Conservation (phyloP, 2,329 filamentous ascomycete genomes). For the Scopulariopsis brevicaulis region DNA sequence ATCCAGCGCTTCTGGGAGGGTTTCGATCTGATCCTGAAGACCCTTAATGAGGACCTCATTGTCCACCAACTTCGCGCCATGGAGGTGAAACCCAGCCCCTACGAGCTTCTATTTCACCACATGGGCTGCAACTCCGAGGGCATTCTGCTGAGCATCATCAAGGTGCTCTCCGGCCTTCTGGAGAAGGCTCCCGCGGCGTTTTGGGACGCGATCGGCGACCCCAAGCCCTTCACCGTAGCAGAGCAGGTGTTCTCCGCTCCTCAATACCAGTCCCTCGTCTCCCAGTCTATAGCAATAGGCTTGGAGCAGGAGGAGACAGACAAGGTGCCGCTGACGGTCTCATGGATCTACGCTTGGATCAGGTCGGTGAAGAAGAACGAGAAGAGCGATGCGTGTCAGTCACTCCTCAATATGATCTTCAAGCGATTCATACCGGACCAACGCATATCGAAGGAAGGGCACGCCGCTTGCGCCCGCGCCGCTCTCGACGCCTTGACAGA, state of each 20-base stretch:
- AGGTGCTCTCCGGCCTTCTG: conserved; percentile 59
- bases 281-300: conserved; percentile 39
- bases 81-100: conserved; percentile 66
- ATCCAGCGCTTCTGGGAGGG: conserved; percentile 73
- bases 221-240: conserved; percentile 69
- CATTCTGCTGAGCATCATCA: conserved; percentile 58
- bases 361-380: conserved; percentile 65
- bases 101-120: conserved; percentile 45
- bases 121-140: conserved; percentile 38
- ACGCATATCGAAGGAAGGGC: conserved; percentile 42
- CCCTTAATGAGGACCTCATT: conserved; percentile 63
- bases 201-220: conserved; percentile 78
- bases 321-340: conserved; percentile 47
- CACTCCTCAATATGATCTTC: conserved; percentile 67
- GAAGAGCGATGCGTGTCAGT: conserved; percentile 68
- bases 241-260: conserved; percentile 73
- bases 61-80: conserved; percentile 68
- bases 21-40: conserved; percentile 60
- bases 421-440: conserved; percentile 46
- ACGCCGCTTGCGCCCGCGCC: conserved; percentile 50
- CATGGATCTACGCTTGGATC: conserved; percentile 71
- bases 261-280: conserved; percentile 48
- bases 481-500: conserved; percentile 50
- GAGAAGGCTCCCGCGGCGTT: conserved; percentile 69
- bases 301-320: conserved; percentile 5